Conservation (phyloP, 768 basidiomycete species). For the Fomitopsis pulvina region DNA sequence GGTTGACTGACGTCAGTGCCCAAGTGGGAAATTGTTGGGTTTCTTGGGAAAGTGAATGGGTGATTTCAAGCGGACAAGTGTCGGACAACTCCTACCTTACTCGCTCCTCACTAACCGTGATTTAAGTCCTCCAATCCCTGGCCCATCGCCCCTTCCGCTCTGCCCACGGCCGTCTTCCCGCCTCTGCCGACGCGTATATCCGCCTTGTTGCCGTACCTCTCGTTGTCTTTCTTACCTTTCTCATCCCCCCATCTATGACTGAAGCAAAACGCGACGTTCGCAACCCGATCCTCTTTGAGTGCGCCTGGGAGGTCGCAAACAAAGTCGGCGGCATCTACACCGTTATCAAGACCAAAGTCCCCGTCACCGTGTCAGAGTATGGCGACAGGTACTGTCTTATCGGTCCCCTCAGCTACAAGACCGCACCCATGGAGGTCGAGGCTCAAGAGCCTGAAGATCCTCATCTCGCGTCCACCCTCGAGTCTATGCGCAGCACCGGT, state of each 20-base stretch:
- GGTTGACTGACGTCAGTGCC: too few species aligned
- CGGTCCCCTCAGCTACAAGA: conserved; percentile 97
- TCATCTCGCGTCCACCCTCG: conserved; percentile 66
- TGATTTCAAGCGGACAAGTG: too few species aligned
- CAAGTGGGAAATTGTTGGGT: too few species aligned
- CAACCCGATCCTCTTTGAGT: conserved; percentile 83
- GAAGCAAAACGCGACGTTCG: conserved; percentile 61
- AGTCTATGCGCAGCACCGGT: conserved; percentile 82
- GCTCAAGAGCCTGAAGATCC: conserved; percentile 82
- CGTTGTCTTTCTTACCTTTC: not conserved
- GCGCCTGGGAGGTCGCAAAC: conserved; percentile 98
- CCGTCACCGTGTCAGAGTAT: conserved; percentile 94
- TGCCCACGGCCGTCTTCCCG: too few species aligned
- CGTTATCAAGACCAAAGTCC: conserved; percentile 99
- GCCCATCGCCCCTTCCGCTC: too few species aligned
- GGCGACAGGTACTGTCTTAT: conserved; percentile 94
- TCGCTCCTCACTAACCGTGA: too few species aligned
- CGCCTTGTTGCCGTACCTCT: not conserved
- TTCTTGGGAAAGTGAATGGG: too few species aligned
- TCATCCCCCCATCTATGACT: conserved; percentile 19
- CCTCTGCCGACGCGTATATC: too few species aligned
- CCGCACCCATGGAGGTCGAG: conserved; percentile 99
- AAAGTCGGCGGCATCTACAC: conserved; percentile 99
- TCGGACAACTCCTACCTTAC: too few species aligned
- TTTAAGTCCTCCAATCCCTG: too few species aligned